Conservation (phyloP, 768 basidiomycete genomes). For the Lenzites betulinus region DNA sequence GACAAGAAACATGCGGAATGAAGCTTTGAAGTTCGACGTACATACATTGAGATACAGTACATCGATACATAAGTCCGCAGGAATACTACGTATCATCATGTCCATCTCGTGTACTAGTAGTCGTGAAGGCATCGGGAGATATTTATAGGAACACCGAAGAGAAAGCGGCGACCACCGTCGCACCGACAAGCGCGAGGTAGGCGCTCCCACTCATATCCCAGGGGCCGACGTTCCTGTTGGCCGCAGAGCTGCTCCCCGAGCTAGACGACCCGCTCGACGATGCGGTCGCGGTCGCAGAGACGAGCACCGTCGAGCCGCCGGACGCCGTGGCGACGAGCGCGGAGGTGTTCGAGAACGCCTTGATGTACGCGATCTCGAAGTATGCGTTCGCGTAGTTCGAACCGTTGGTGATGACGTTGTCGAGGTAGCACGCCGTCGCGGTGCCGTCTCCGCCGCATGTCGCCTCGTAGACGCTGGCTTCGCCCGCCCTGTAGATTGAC, state of each 20-base stretch:
- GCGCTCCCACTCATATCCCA: background rate
- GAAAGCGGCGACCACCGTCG: conserved; percentile 6
- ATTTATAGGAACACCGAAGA: conserved; percentile 10
- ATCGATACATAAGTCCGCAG: background rate
- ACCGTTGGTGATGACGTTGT: conserved; percentile 50
- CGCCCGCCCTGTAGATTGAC: conserved; percentile 49
- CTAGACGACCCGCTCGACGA: background rate
- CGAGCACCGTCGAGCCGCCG: conserved; percentile 8
- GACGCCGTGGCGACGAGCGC: conserved; percentile 12
- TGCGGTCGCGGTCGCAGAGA: conserved; percentile 16
- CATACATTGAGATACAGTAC: background rate
- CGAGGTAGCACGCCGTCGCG: conserved; percentile 50
- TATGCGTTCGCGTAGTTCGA: conserved; percentile 50
- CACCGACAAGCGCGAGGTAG: conserved; percentile 5
- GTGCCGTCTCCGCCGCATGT: conserved; percentile 42
- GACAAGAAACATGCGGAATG: too few relatives aligned
- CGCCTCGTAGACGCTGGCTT: conserved; percentile 43
- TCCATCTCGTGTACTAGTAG: background rate
- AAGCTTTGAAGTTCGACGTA: too few relatives aligned
- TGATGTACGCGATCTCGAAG: conserved; percentile 64
- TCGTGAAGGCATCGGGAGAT: background rate
- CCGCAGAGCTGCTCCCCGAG: background rate
- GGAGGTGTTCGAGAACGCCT: conserved; percentile 45
- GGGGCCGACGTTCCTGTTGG: background rate
- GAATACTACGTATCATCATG: too few relatives aligned